Percentiles rank a stretch among this genome's conserved stretches.
Conservation (phyloP, 768 basidiomycete species). For the Lactarius trivialis region DNA sequence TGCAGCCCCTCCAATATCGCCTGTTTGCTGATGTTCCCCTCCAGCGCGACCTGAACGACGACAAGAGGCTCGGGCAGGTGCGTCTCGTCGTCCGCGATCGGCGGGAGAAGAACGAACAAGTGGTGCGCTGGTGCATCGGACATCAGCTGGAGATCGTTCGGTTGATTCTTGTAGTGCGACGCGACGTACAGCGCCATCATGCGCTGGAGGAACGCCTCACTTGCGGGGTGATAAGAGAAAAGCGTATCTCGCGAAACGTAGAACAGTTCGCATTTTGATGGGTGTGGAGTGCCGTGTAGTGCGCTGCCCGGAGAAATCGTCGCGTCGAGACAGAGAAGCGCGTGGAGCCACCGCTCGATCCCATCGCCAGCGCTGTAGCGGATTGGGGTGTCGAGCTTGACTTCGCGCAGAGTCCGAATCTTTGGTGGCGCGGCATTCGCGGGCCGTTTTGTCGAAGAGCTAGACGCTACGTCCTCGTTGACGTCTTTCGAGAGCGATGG, state of each 20-base stretch:
- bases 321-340: constrained; percentile 85
- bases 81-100: constrained; percentile 84
- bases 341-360: constrained; percentile 93
- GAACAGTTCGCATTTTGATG: constrained; percentile 89
- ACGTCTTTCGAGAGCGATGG: constrained; percentile 68
- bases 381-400: constrained; percentile 93
- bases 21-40: constrained; percentile 84
- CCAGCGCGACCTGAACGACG: constrained; percentile 91
- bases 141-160: constrained; percentile 96
- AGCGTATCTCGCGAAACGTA: constrained; percentile 94
- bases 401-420: constrained; percentile 77
- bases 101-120: constrained; percentile 91
- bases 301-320: constrained; percentile 47
- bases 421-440: constrained; percentile 51
- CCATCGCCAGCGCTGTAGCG: constrained; percentile 83
- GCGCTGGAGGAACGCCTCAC: constrained; percentile 94
- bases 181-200: constrained; percentile 99
- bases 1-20: constrained; percentile 81
- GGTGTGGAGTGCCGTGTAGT: constrained; percentile 86
- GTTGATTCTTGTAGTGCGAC: constrained; percentile 98
- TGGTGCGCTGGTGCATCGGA: constrained; percentile 97
- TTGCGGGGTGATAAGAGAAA: constrained; percentile 95
- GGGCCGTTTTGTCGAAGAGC: constrained; percentile 45
- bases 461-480: constrained; percentile 38
- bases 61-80: constrained; percentile 91